Conservation (phyloP, 2,329 filamentous ascomycete genomes). For the Xylariaceae sp. region DNA sequence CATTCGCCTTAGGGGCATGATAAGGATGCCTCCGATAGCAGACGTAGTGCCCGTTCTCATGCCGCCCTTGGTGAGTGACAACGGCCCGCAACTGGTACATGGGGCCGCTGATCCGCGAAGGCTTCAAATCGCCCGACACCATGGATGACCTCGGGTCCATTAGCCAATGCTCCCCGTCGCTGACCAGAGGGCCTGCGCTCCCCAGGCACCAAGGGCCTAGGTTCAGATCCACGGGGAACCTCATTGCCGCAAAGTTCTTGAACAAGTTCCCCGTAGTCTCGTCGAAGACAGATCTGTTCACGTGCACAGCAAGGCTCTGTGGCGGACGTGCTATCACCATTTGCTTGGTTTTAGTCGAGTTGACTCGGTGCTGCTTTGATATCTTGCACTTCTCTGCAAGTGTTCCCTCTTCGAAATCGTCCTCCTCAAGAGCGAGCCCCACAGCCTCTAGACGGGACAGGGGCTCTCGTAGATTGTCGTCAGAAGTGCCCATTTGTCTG, state of each 20-base stretch:
- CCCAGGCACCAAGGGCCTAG: constrained; percentile 81
- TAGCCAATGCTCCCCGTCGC: constrained; percentile 57
- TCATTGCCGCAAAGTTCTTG: constrained; percentile 76
- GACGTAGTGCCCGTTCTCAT: constrained; percentile 94
- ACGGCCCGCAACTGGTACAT: constrained; percentile 76
- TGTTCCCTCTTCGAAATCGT: constrained; percentile 69
- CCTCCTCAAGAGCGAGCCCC: constrained; percentile 64
- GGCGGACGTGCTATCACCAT: constrained; percentile 78
- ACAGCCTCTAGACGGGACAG: constrained; percentile 56
- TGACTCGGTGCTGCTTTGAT: constrained; percentile 58
- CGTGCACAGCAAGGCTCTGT: constrained; percentile 72
- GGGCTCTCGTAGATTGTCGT: constrained; percentile 44
- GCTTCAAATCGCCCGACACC: constrained; percentile 49
- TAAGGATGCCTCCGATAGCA: constrained; percentile 70
- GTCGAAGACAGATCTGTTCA: constrained; percentile 89
- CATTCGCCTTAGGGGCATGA: constrained; percentile 5
- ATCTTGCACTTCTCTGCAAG: constrained; percentile 58
- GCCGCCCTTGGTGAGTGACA: constrained; percentile 80
- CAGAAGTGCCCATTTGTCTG: constrained; percentile 27
- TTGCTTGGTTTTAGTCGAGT: constrained; percentile 82
- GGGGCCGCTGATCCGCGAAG: constrained; percentile 46
- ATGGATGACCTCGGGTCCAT: constrained; percentile 64
- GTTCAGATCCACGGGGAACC: constrained; percentile 67
- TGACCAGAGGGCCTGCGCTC: constrained; percentile 32
- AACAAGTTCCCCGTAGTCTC: constrained; percentile 69